Conservation (phyloP, 495 filamentous ascomycete species). For the Aspergillus leporis region DNA sequence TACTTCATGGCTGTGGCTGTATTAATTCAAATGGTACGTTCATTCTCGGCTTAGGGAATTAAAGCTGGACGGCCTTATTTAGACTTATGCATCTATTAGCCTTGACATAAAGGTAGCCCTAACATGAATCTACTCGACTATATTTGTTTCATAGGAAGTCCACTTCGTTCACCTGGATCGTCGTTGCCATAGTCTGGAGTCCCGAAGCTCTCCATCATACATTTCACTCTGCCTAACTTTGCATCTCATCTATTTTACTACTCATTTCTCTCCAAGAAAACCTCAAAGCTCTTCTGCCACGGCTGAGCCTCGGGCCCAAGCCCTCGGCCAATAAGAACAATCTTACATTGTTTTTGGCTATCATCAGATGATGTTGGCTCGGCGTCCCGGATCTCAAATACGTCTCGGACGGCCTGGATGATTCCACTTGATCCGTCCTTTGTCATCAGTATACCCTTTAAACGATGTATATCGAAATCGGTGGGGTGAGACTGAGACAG, state of each 20-base stretch:
- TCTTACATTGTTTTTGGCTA: slow-evolving; percentile 56
- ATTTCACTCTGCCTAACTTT: background rate
- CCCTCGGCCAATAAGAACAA: slow-evolving; percentile 77
- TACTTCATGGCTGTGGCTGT: slow-evolving; percentile 33
- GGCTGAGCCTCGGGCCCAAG: slow-evolving; percentile 39
- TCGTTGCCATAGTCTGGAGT: background rate
- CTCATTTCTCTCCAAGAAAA: slow-evolving; percentile 24
- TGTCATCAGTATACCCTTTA: slow-evolving; percentile 74
- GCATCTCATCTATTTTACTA: background rate
- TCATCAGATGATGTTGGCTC: slow-evolving; percentile 32
- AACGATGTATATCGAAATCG: slow-evolving; percentile 74
- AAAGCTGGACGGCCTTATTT: background rate
- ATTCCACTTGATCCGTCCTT: slow-evolving; percentile 66
- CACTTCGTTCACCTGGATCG: background rate
- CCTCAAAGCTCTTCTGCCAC: slow-evolving; percentile 38
- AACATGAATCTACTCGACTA: slow-evolving; percentile 7
- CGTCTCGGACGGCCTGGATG: slow-evolving; percentile 87
- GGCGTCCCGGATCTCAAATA: slow-evolving; percentile 85
- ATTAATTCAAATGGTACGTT: slow-evolving; percentile 29
- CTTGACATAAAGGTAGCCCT: slow-evolving; percentile 1
- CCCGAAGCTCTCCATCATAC: background rate
- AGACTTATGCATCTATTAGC: background rate
- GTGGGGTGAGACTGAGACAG: slow-evolving; percentile 18
- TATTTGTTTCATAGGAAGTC: slow-evolving; percentile 3
- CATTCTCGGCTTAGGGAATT: background rate